Evolutionary conservation across 192 early-diverging fungal genomes (phyloP).

Genomic region (Gonapodya sp.): DNA sequence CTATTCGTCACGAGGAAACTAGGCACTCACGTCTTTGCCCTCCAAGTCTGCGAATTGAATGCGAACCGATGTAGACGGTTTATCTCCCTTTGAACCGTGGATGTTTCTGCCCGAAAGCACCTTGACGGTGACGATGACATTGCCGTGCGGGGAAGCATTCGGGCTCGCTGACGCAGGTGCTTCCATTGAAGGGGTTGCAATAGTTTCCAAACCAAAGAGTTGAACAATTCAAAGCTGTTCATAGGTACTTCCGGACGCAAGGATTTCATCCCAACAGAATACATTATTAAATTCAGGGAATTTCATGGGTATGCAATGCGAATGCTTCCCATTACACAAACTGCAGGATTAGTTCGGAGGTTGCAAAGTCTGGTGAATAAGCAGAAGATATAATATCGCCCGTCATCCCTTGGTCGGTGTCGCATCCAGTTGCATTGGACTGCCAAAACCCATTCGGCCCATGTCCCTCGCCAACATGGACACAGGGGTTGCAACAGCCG

Average conservation of each 20-base stretch:
- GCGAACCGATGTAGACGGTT: constrained; percentile 36
- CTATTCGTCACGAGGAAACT: too few relatives aligned
- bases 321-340: neutral
- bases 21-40: constrained; percentile 37
- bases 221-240: neutral
- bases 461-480: neutral
- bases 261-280: too few relatives aligned
- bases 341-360: neutral
- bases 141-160: neutral
- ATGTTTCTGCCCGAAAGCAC: constrained; percentile 32
- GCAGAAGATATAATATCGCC: neutral
- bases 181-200: neutral
- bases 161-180: neutral
- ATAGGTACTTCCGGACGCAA: too few relatives aligned
- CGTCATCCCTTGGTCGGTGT: neutral
- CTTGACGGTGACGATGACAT: constrained; percentile 19
- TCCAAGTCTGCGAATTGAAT: constrained; percentile 53
- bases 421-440: neutral
- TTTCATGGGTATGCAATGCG: neutral
- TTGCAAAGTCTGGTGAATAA: neutral
- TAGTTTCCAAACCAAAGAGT: neutral
- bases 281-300: too few relatives aligned
- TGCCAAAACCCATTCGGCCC: neutral
- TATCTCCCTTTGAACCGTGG: constrained; percentile 40
- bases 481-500: neutral